Conservation (phyloP, 2,329 filamentous ascomycete genomes). For the Xylaria hypoxylon region DNA sequence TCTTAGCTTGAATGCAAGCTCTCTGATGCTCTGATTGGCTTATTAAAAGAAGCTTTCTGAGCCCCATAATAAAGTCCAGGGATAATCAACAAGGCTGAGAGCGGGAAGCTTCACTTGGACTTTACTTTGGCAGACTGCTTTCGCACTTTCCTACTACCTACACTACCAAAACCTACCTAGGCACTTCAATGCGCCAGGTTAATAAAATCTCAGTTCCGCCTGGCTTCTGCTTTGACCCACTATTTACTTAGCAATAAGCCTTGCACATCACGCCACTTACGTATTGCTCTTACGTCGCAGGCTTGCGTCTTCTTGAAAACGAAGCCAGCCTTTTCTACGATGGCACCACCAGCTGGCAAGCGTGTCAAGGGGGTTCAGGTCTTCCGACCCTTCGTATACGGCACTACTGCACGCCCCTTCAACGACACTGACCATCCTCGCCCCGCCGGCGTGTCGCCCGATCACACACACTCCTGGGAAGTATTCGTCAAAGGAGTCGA, state of each 20-base stretch:
- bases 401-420: conserved; percentile 82
- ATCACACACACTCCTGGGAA: conserved; percentile 97
- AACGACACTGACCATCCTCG: conserved; percentile 82
- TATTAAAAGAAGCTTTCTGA: not conserved
- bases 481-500: conserved; percentile 93
- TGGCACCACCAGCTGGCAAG: conserved; percentile 72
- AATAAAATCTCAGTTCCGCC: no score
- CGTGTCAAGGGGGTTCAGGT: conserved; percentile 75
- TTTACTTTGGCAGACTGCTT: no score
- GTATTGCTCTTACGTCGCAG: not conserved
- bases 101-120: conserved; percentile 2
- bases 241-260: no score
- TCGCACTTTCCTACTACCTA: no score
- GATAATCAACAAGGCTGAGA: conserved; percentile 11
- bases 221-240: not conserved
- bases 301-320: conserved; percentile 3
- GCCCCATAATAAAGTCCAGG: conserved; percentile 33
- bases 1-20: conserved; percentile 7
- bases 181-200: no score
- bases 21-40: conserved; percentile 28
- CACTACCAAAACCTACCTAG: no score
- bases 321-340: conserved; percentile 49
- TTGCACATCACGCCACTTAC: no score
- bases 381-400: conserved; percentile 76
- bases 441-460: conserved; percentile 79